Evolutionary conservation across 208 protist genomes (phyloP), one percentile per base, ranked within the genome.

Genomic region (Acanthamoeba triangularis): DNA sequence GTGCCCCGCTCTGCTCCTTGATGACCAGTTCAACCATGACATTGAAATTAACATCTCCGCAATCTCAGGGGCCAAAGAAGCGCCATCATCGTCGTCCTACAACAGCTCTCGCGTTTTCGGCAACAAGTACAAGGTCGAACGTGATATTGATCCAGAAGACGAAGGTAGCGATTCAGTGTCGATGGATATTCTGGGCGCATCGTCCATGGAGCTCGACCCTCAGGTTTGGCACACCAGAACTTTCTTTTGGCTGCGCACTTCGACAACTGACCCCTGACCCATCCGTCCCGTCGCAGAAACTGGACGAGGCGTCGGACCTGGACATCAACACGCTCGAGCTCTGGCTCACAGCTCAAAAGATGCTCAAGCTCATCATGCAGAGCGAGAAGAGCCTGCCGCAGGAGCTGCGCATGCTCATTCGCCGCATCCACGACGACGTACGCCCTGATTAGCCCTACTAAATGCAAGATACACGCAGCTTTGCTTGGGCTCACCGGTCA

Each of bases 271-370:
- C 8, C 30, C 20, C 65, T 13, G 10, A 2, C 65, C 69, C 14
- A 28, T 78, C 33, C 6, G 11, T 30, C 69, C 1, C 23, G 56
- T n/a, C n/a, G 7, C 28, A 87, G 78, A 87, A 61, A 61, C 52
- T 87, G n/a, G 78, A 87, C 78, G 78, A 87, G 4, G 78, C 78
- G 30, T 56, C 78, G 47, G 78, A 87, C 47, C 47, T 87, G 52
- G 78, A 87, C 49, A 87, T 92, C 85, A 92, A 92, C 85, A 92
- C 85, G 10, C 63, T 92, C 47, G 59, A 92, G 85, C 63, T 92
- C 6, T 92, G 85, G 85, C 63, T 92, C 25, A 74, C 63, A 14
- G 85, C 61, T 3, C 85, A 92, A 59, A 92, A 92, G 59, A 67
- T 92, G 59, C 47, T 92, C 85, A 76, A 67, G 54, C 59, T 92